Evolutionary conservation across 2,329 filamentous ascomycete species (phyloP).

Genomic region (Penicillium sp.): DNA sequence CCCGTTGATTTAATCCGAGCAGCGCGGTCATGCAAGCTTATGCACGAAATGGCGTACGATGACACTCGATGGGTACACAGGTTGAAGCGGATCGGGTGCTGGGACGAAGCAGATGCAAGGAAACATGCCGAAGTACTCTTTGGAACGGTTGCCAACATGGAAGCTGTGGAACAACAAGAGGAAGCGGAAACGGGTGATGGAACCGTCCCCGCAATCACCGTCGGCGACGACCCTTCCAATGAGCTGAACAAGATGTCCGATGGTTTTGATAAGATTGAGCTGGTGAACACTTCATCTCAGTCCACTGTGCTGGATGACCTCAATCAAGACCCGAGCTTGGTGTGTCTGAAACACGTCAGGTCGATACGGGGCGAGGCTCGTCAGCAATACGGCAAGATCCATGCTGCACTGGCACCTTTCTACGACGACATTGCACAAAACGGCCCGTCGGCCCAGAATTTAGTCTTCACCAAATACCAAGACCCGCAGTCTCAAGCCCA

Average conservation of each 20-base stretch:
- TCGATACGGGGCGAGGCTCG: slow-evolving; percentile 84
- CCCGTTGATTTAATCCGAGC: slow-evolving; percentile 82
- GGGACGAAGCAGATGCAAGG: slow-evolving; percentile 86
- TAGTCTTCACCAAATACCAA: slow-evolving; percentile 82
- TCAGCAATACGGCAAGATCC: slow-evolving; percentile 87
- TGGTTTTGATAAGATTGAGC: slow-evolving; percentile 77
- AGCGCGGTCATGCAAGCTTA: slow-evolving; percentile 78
- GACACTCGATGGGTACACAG: slow-evolving; percentile 92
- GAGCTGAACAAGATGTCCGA: slow-evolving; percentile 53
- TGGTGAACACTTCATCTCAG: slow-evolving; percentile 46
- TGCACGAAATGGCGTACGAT: slow-evolving; percentile 98
- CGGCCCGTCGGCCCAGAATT: slow-evolving; percentile 71
- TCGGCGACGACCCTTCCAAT: slow-evolving; percentile 18
- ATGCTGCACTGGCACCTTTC: slow-evolving; percentile 83
- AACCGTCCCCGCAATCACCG: slow-evolving; percentile 15
- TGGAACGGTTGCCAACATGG: slow-evolving; percentile 31
- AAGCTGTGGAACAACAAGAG: slow-evolving; percentile 32
- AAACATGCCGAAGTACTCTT: slow-evolving; percentile 73
- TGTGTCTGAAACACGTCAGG: slow-evolving; percentile 68
- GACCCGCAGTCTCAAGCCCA: slow-evolving; percentile 88
- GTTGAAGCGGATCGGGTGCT: slow-evolving; percentile 82
- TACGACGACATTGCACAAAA: slow-evolving; percentile 79
- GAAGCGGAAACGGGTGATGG: slow-evolving; percentile 18
- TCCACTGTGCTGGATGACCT: slow-evolving; percentile 37
- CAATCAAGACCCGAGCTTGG: slow-evolving; percentile 67